Evolutionary conservation across 345 rosid genomes (phyloP), one percentile per base, ranked within the genome.

Genomic region (Bruguiera sexangula): DNA sequence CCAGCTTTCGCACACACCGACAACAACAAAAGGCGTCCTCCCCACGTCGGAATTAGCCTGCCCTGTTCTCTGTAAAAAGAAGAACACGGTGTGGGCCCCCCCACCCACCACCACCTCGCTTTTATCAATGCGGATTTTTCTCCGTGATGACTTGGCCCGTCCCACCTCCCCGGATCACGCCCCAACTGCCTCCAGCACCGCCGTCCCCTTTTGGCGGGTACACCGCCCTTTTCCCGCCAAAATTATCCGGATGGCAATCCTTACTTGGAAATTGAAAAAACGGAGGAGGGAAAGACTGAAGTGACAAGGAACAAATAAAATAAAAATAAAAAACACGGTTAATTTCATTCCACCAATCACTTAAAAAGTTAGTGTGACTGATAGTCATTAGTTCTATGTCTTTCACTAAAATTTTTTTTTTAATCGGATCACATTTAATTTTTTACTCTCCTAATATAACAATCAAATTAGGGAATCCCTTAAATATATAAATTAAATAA

Each of bases 181-280:
- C 60, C 60, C 26, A 56, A 56, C 18, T 16, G 16, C 60, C 60
- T 22, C 29, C 67, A 69, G 75, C 77, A 60, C 64, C 20, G 65
- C 64, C 70, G 81, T 77, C 80, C 62, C 26, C 54, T 34, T 82
- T 82, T 81, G 84, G 85, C 87, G 88, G 83, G 75, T 75, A 76
- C 51, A 9, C 43, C 34, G 54, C 61, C 64, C 61, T 67, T 32
- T 58, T 71, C 85, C 82, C 84, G 82, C 82, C 84, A 76, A 53
- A 18, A 10, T 6, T 3, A 43, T 43, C 0, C 19, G 19, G 4
- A 43, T 3, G 4, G 3, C 15, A 5, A 43, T 43, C 1, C 10
- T 43, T 13, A 43, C 50, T 43, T 13, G 50, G 50, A 13, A 13
- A 11, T 39, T 39, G 46, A 39, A 10, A 39, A 10, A 39, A 37